Conservation (phyloP, 2,329 filamentous ascomycete species). For the Aspergillus texensis region DNA sequence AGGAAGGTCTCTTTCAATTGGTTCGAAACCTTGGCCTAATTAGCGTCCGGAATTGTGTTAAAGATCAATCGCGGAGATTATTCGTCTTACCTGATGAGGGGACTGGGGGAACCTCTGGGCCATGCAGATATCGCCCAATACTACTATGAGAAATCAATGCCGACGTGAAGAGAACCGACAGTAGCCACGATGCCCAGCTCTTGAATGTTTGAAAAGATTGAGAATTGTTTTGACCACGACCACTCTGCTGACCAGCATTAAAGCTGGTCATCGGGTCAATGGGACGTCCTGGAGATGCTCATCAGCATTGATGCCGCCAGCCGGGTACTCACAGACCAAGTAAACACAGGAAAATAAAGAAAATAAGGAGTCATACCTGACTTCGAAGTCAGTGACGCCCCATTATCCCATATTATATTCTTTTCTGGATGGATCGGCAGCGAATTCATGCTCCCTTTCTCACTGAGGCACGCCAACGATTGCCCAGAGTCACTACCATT, state of each 20-base stretch:
- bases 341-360: not conserved
- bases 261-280: slow-evolving; percentile 12
- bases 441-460: not conserved
- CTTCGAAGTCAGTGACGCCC: slow-evolving; percentile 30
- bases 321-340: not conserved
- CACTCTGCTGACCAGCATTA: slow-evolving; percentile 5
- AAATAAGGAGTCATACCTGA: slow-evolving; percentile 26
- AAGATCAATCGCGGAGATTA: too few relatives aligned
- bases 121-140: slow-evolving; percentile 14
- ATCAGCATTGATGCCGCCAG: not conserved
- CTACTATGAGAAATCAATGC: slow-evolving; percentile 26
- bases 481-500: not conserved
- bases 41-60: not conserved
- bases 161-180: slow-evolving; percentile 29
- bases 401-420: slow-evolving; percentile 2
- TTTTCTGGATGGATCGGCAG: slow-evolving; percentile 13
- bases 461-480: slow-evolving; percentile 3
- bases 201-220: slow-evolving; percentile 19
- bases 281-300: slow-evolving; percentile 24
- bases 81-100: not conserved
- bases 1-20: not conserved
- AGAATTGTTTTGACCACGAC: not conserved
- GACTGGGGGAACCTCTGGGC: not conserved
- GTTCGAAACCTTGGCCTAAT: not conserved
- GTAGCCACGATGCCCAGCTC: slow-evolving; percentile 29